Evolutionary conservation across 2,329 filamentous ascomycete genomes (phyloP).

Genomic region (Stagonosporopsis chrysanthemi): DNA sequence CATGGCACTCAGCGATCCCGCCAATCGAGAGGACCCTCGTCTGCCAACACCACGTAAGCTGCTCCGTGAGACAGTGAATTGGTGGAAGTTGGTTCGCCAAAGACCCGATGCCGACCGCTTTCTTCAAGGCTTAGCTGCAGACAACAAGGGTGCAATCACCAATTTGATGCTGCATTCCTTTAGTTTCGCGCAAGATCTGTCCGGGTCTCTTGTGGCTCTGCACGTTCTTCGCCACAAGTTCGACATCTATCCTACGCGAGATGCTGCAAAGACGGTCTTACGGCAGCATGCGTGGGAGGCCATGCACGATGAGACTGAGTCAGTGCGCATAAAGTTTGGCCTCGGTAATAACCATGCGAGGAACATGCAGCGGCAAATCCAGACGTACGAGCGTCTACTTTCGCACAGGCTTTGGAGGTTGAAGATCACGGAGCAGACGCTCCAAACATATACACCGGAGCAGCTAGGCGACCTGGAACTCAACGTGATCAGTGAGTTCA

Average conservation of each 20-base stretch:
- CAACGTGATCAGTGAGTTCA: slow-evolving; percentile 43
- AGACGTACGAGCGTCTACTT: slow-evolving; percentile 31
- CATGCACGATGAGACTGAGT: slow-evolving; percentile 16
- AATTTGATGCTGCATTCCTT: slow-evolving; percentile 47
- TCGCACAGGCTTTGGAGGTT: slow-evolving; percentile 29
- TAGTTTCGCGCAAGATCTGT: slow-evolving; percentile 41
- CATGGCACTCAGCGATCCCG: slow-evolving; percentile 34
- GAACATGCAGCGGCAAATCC: slow-evolving; percentile 16
- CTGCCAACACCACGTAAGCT: slow-evolving; percentile 45
- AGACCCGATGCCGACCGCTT: slow-evolving; percentile 40
- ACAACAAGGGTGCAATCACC: slow-evolving; percentile 33
- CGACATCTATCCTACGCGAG: slow-evolving; percentile 36
- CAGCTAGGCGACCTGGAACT: slow-evolving; percentile 36
- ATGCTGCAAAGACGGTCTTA: slow-evolving; percentile 32
- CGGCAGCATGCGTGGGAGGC: slow-evolving; percentile 42
- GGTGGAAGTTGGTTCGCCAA: slow-evolving; percentile 36
- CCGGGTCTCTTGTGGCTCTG: slow-evolving; percentile 46
- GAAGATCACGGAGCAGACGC: slow-evolving; percentile 23
- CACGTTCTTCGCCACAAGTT: slow-evolving; percentile 39
- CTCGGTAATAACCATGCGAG: slow-evolving; percentile 21
- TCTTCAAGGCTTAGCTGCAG: slow-evolving; percentile 33
- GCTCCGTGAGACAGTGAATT: slow-evolving; percentile 39
- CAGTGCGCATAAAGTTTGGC: slow-evolving; percentile 25
- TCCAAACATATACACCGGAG: slow-evolving; percentile 25
- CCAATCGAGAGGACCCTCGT: slow-evolving; percentile 22